A percentile compares a stretch with the other conserved stretches of the same genome.
Conservation (phyloP, 2,329 filamentous ascomycete genomes). For the Scedosporium dehoogii region DNA sequence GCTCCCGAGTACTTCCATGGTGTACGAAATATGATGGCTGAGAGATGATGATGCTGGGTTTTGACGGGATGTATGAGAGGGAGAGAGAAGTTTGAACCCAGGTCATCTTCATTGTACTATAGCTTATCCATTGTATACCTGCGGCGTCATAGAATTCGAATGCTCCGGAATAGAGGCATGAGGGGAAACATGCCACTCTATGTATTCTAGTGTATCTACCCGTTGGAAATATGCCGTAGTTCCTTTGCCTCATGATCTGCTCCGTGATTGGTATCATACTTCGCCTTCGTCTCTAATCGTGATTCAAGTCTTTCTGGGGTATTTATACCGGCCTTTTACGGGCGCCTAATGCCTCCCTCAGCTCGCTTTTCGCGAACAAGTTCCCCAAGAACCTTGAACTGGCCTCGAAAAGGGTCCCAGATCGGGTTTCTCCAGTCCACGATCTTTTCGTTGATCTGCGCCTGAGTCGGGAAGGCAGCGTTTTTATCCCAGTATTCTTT, state of each 20-base stretch:
- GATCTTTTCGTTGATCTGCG: background rate
- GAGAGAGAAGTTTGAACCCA: background rate
- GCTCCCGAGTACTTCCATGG: constrained; percentile 59
- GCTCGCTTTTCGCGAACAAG: background rate
- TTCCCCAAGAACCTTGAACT: constrained; percentile 10
- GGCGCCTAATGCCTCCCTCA: no score
- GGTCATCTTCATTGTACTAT: constrained; percentile 2
- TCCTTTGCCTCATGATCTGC: no score
- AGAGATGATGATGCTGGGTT: constrained; percentile 43
- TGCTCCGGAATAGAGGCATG: constrained; percentile 1
- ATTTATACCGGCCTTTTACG: background rate
- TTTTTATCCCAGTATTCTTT: background rate
- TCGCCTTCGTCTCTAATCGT: background rate
- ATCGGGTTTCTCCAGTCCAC: constrained; percentile 13
- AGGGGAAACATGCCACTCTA: background rate
- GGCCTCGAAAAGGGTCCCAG: constrained; percentile 15
- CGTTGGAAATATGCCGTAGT: no score
- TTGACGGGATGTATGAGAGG: background rate
- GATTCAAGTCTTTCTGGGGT: background rate
- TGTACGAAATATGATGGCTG: constrained; percentile 74
- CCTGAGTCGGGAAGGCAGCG: background rate
- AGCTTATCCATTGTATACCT: constrained; percentile 3
- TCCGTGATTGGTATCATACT: background rate
- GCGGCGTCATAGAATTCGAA: constrained; percentile 4
- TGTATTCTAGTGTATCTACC: background rate